phyloP scores from a whole-genome alignment of 225 moss, liverwort and hornwort species.

The Neckera pumila region DNA sequence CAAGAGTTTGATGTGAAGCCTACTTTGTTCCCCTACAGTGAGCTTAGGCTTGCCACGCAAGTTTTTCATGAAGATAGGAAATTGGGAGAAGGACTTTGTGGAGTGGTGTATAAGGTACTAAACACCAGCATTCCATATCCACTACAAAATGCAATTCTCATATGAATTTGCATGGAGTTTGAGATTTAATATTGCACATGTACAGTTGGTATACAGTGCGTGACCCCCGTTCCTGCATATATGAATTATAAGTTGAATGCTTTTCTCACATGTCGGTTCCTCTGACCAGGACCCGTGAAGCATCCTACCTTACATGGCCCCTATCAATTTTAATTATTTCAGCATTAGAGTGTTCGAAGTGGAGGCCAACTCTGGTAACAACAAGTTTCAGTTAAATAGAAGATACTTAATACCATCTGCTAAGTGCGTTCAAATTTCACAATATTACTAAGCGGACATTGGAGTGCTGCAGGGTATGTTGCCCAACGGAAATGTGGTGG shows the following conservation, averaged over 20 bases:
- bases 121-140: too few species aligned
- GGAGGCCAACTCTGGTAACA: not conserved
- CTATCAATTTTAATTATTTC: too few species aligned
- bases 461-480: not conserved
- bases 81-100: rapidly evolving
- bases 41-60: too few species aligned
- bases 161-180: too few species aligned
- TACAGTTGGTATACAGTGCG: rapidly evolving
- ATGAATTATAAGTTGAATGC: not conserved
- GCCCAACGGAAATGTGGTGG: not conserved
- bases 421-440: not conserved
- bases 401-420: not conserved
- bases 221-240: rapidly evolving
- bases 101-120: too few species aligned
- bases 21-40: too few species aligned
- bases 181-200: too few species aligned
- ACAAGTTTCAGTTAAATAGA: too few species aligned
- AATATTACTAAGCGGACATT: not conserved
- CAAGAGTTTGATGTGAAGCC: too few species aligned
- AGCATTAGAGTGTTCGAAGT: not conserved
- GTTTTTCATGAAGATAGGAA: too few species aligned
- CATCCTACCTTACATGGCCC: not conserved
- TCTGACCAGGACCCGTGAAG: not conserved
- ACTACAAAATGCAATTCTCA: too few species aligned
- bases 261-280: too few species aligned